Evolutionary conservation across 2,329 filamentous ascomycete genomes (phyloP), one percentile per base, ranked within the genome.

Genomic region (Daldinia sp.): DNA sequence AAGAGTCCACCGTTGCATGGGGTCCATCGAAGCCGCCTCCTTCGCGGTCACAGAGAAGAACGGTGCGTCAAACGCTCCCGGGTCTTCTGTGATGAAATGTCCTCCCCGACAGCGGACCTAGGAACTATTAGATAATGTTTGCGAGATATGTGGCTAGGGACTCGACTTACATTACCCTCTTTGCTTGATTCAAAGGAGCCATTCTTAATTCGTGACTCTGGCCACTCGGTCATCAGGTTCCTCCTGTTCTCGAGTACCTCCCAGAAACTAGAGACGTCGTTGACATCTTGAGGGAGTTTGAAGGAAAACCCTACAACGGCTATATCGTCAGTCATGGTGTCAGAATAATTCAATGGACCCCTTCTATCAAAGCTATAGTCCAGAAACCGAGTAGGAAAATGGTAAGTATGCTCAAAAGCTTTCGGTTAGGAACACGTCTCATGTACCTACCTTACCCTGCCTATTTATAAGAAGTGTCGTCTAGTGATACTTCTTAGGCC

Each of bases 21-120:
- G 78, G 55, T 80, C 78, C 75, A 80, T 76, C 4, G 73, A 66
- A 25, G 70, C 71, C 0, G 75, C 72, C 34, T 79, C 77, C 8
- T 70, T 72, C 3, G 75, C 68, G 2, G 72, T 73, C n/a, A 79
- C 72, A 0, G 72, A 73, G 64, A 80, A 80, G 59, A 80, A 80
- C 1, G 75, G 73, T 0, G 77, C 77, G 63, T 80, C 78, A 52
- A 79, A 79, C 2, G 56, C 62, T 2, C 65, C 73, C 0, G 73
- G 67, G 47, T 79, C 74, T n/a, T 77, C 73, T 3, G 66, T 65
- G 29, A 78, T 70, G 47, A 78, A 77, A 58, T 78, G 70, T 0
- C 68, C 76, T 41, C 71, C 67, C 4, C 45, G 55, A 3, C 61
- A 56, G 25, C 63, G 45, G 23, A 72, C 25, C 72, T 74, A 41